A percentile compares a stretch with the other conserved stretches of the same genome.
phyloP scores from a whole-genome alignment of 1,284 basidiomycete genomes.

The Irpex sp. region DNA sequence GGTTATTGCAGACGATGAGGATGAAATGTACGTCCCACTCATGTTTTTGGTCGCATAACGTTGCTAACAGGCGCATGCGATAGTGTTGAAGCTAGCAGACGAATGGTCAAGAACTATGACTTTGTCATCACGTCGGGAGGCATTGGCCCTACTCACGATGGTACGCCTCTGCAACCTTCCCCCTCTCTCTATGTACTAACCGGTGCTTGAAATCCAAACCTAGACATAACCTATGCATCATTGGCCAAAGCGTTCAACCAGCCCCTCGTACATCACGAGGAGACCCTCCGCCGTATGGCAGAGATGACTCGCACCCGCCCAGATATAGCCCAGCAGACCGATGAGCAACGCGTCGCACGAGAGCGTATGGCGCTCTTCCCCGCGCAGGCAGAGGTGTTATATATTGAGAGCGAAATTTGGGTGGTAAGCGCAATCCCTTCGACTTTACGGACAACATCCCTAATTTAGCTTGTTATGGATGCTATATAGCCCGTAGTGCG shows the following conservation, averaged over 20 bases:
- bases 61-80: not conserved
- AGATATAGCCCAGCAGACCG: slow-evolving; percentile 56
- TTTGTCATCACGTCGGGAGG: slow-evolving; percentile 86
- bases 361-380: slow-evolving; percentile 86
- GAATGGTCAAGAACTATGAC: slow-evolving; percentile 83
- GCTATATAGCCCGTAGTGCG: slow-evolving; percentile 71
- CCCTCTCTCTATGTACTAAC: not conserved
- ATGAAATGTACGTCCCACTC: slow-evolving; percentile 68
- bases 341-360: slow-evolving; percentile 70
- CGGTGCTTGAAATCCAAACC: too few species aligned
- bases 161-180: slow-evolving; percentile 32
- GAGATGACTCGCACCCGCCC: slow-evolving; percentile 53
- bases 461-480: not conserved
- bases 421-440: slow-evolving; percentile 52
- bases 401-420: slow-evolving; percentile 76
- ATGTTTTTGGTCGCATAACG: slow-evolving; percentile 6
- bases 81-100: slow-evolving; percentile 79
- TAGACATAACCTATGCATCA: slow-evolving; percentile 87
- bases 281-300: slow-evolving; percentile 79
- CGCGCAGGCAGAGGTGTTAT: slow-evolving; percentile 69
- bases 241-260: slow-evolving; percentile 85
- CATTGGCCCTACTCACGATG: slow-evolving; percentile 86
- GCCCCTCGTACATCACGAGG: slow-evolving; percentile 71
- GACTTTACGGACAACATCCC: not conserved
- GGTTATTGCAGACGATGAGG: slow-evolving; percentile 88